A percentile compares a stretch with the other conserved stretches of the same genome.
phyloP scores from a whole-genome alignment of 176 grass and related monocot genomes.

The Carex pumila region DNA sequence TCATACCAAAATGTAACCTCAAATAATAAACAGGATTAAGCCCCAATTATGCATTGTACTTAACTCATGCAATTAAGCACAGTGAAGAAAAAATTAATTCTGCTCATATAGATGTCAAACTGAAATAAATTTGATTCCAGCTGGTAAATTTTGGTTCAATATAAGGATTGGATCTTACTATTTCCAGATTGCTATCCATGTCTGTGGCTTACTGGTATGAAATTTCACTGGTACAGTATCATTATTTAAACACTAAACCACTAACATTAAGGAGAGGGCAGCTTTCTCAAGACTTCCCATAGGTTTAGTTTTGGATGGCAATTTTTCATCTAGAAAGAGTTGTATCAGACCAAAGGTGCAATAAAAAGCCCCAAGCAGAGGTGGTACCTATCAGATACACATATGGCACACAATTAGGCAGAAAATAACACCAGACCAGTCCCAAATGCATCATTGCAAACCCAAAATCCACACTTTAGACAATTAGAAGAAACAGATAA shows the following conservation, averaged over 20 bases:
- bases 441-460: background rate
- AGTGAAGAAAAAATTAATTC: background rate
- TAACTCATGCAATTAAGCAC: background rate
- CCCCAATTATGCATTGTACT: background rate
- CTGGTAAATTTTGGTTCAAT: background rate
- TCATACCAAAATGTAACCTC: background rate
- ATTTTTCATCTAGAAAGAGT: conserved; percentile 51
- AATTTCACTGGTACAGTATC: background rate
- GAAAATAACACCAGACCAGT: too few species aligned
- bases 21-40: background rate
- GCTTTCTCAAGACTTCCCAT: conserved; percentile 41
- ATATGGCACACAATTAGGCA: conserved; percentile 1
- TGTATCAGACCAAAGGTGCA: conserved; percentile 61
- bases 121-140: background rate
- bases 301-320: conserved; percentile 28
- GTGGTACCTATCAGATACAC: conserved; percentile 49
- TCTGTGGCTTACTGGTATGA: background rate
- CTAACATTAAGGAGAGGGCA: conserved; percentile 47
- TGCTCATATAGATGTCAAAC: background rate
- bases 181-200: background rate
- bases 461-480: background rate
- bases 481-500: background rate
- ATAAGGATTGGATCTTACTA: background rate
- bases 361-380: conserved; percentile 76
- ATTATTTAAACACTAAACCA: background rate